A percentile compares a stretch with the other conserved stretches of the same genome.
These are phyloP conservation scores for Pelagomonas calceolata DNA, from an alignment of 108 stramenopile genomes.

Conservation along the genomic window DNA sequence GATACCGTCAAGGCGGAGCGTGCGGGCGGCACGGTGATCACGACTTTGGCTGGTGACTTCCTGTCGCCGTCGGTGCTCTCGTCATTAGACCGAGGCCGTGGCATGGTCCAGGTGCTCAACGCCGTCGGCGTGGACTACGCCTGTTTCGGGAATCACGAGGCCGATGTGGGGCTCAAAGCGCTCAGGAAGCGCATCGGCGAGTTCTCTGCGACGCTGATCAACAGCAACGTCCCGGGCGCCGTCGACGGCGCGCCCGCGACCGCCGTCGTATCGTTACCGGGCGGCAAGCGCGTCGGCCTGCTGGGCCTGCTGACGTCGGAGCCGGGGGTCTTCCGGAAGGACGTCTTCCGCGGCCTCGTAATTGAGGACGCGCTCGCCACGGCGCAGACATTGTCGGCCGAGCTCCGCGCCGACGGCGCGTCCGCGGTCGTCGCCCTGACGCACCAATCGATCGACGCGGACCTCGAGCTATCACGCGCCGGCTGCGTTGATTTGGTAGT, in stretches of 20 bases:
- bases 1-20: constrained; percentile 2
- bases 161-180: constrained; percentile 40
- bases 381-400: constrained; percentile 6
- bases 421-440: constrained; percentile 53
- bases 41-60: constrained; percentile 36
- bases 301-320: constrained; percentile 61
- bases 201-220: constrained; percentile 7
- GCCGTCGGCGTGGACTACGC: constrained; percentile 51
- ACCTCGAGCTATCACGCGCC: constrained; percentile 39
- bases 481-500: constrained; percentile 42
- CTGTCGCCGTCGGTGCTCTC: constrained; percentile 48
- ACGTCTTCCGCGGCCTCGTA: constrained; percentile 51
- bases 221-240: constrained; percentile 5
- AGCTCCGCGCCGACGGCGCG: constrained; percentile 5
- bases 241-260: not conserved
- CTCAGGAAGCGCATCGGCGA: constrained; percentile 5
- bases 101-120: constrained; percentile 46
- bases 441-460: constrained; percentile 44
- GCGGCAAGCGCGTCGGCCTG: constrained; percentile 35
- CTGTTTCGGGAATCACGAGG: constrained; percentile 66
- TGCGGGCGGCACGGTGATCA: no score
- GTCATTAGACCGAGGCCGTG: constrained; percentile 54
- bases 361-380: constrained; percentile 42
- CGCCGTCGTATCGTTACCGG: not conserved
- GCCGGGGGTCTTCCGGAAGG: constrained; percentile 42